Evolutionary conservation across 2,329 filamentous ascomycete species (phyloP), one percentile per base, ranked within the genome.

Genomic region (Penicillium sp.): DNA sequence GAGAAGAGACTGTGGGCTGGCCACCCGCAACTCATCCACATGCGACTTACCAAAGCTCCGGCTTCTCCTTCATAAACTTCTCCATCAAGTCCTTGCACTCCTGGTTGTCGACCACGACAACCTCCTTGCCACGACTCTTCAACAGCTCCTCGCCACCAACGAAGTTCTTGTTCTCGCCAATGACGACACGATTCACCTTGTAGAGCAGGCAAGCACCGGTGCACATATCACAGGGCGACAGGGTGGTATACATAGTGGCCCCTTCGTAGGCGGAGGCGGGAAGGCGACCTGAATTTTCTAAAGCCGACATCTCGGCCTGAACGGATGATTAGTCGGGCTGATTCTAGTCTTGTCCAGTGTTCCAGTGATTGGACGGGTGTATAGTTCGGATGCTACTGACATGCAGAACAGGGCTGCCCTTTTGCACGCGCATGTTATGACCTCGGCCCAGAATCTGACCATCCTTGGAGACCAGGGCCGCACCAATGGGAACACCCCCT

Each of bases 141-240:
- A 92, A 76, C 64, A 90, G 86, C 26, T 84, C 81, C 71, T 92
- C 89, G 13, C 87, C 88, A 24, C 88, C 88, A 9, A 89, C 67
- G 60, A 89, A 91, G 17, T 82, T 91, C 65, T 83, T 83, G 73
- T 91, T 91, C 75, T 92, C 89, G 41, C 87, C 89, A 60, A 92
- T 83, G 24, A 92, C 88, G 3, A 91, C 87, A 18, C 88, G 81
- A 40, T 81, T 78, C 51, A 92, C 81, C 63, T 87, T 87, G 77
- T 91, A 92, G 53, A 91, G 78, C 53, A 92, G 75, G 64, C 88
- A 91, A 2, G 88, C 87, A 7, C 89, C 88, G 3, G 88, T 90
- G 71, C 86, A 92, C 88, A 91, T 91, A 66, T 90, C 87, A 69
- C 89, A 92, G 0, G 88, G 89, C 2, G 86, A 89, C 6, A 92